Evolutionary conservation across 2,329 filamentous ascomycete species (phyloP).

Genomic region (Calonectria henricotiae): DNA sequence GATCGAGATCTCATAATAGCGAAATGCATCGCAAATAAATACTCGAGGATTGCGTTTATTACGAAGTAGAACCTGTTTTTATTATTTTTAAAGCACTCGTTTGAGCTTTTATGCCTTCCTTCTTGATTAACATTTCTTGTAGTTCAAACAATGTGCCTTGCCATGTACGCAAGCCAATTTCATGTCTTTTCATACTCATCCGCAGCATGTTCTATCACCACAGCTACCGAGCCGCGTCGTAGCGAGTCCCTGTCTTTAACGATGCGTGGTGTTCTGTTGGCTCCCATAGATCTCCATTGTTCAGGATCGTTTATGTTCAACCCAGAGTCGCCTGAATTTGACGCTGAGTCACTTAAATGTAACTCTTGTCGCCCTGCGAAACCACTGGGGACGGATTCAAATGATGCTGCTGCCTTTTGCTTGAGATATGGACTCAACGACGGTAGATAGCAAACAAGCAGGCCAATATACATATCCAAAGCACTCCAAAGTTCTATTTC

Average conservation of each 20-base stretch:
- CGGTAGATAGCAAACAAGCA: background rate
- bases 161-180: background rate
- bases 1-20: too few relatives aligned
- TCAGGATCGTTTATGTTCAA: background rate
- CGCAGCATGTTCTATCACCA: conserved; percentile 3
- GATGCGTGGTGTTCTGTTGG: background rate
- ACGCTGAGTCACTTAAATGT: too few relatives aligned
- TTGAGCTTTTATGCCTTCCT: background rate
- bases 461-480: background rate
- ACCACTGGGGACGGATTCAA: conserved; percentile 1
- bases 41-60: too few relatives aligned
- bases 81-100: background rate
- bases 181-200: background rate
- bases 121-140: background rate
- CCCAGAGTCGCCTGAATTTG: background rate
- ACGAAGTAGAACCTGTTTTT: too few relatives aligned
- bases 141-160: background rate
- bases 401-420: background rate
- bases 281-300: background rate
- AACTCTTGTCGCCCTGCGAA: background rate
- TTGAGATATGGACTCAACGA: conserved; percentile 3
- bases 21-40: too few relatives aligned
- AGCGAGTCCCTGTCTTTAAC: background rate
- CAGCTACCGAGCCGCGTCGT: background rate
- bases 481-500: background rate